phyloP scores from a whole-genome alignment of 768 basidiomycete genomes.

The Amanita pallidorosea region DNA sequence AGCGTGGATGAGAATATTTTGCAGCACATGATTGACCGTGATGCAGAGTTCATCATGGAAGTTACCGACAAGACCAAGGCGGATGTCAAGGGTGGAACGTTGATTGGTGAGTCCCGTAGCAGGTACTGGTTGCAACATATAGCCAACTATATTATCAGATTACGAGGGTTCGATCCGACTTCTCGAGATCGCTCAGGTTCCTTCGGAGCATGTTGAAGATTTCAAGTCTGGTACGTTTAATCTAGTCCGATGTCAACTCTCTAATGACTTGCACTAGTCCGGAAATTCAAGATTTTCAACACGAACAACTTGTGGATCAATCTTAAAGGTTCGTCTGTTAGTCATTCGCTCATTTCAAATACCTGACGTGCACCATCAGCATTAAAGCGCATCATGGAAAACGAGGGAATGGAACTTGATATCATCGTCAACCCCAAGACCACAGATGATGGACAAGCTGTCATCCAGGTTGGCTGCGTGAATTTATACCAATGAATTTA shows the following conservation, averaged over 20 bases:
- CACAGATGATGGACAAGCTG: constrained; percentile 76
- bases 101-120: constrained; percentile 41
- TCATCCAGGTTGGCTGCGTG: constrained; percentile 49
- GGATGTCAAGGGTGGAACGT: constrained; percentile 73
- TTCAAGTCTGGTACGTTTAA: constrained; percentile 62
- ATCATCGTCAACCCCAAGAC: constrained; percentile 92
- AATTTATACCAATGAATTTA: constrained; percentile 11
- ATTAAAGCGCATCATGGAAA: constrained; percentile 84
- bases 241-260: background rate
- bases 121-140: background rate
- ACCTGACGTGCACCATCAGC: constrained; percentile 28
- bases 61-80: constrained; percentile 97
- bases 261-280: constrained; percentile 27
- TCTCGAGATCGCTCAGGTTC: constrained; percentile 92
- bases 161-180: constrained; percentile 83
- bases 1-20: constrained; percentile 79
- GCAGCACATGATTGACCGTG: constrained; percentile 73
- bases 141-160: constrained; percentile 22
- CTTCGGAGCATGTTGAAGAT: constrained; percentile 87
- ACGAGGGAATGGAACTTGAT: constrained; percentile 76
- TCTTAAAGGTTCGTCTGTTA: constrained; percentile 42
- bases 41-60: constrained; percentile 88
- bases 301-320: constrained; percentile 80
- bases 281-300: constrained; percentile 94
- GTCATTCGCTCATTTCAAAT: constrained; percentile 3